phyloP scores from a whole-genome alignment of 208 protist species.

The Baffinella frigidus region DNA sequence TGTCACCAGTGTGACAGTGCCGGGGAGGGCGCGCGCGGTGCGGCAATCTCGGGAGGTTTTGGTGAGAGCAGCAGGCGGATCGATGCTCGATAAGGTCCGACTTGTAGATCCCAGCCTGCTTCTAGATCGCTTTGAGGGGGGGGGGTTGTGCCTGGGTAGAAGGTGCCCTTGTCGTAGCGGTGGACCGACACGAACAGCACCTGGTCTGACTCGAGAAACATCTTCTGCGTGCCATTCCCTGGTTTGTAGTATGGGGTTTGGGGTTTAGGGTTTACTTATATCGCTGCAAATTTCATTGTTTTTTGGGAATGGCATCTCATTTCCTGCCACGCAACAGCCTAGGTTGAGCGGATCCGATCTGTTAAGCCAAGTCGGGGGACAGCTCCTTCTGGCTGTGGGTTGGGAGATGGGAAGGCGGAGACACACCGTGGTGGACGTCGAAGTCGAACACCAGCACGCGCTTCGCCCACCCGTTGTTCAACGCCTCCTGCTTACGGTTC shows the following conservation, averaged over 20 bases:
- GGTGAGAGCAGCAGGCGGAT: background rate
- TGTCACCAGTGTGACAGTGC: background rate
- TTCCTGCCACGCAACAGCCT: too few species aligned
- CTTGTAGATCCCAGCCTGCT: too few species aligned
- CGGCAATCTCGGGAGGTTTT: background rate
- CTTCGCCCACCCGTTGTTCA: background rate
- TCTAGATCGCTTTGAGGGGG: too few species aligned
- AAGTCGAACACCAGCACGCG: slow-evolving; percentile 11
- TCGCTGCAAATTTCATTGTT: too few species aligned
- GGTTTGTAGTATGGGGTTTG: too few species aligned
- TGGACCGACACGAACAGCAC: slow-evolving; percentile 44
- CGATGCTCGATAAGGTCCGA: too few species aligned
- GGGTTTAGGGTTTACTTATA: too few species aligned
- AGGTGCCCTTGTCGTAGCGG: slow-evolving; percentile 17
- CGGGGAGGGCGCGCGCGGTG: background rate
- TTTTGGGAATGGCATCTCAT: too few species aligned
- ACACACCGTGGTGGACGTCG: slow-evolving; percentile 50
- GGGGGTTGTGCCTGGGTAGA: slow-evolving; percentile 1
- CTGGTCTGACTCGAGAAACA: background rate
- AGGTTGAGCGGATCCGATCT: too few species aligned
- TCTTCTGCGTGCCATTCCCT: slow-evolving; percentile 38
- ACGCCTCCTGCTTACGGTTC: background rate
- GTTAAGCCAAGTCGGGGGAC: too few species aligned
- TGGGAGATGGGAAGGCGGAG: too few species aligned
- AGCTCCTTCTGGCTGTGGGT: too few species aligned